phyloP scores from a whole-genome alignment of 495 filamentous ascomycete genomes.

The Penicillium pancosmium region DNA sequence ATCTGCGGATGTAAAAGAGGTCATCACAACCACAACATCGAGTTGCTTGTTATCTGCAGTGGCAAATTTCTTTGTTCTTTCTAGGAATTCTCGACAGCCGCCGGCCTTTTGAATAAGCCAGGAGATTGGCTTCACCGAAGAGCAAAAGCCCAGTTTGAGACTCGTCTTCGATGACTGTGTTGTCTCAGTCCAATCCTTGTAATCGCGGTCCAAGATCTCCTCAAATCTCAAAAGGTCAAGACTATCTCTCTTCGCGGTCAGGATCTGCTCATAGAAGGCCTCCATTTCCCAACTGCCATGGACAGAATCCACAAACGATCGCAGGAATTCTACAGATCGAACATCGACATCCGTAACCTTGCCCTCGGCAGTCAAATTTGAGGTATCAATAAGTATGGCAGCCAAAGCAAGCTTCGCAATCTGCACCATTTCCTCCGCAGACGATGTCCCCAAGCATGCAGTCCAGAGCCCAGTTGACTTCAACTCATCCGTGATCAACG shows the following conservation, averaged over 20 bases:
- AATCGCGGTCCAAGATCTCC: conserved; percentile 87
- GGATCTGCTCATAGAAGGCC: conserved; percentile 64
- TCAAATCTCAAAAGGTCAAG: conserved; percentile 65
- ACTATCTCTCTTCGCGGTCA: conserved; percentile 67
- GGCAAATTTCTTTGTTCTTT: conserved; percentile 57
- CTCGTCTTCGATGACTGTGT: conserved; percentile 23
- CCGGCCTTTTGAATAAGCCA: conserved; percentile 63
- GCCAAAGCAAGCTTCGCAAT: conserved; percentile 77
- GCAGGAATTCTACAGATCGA: conserved; percentile 65
- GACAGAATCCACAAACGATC: conserved; percentile 48
- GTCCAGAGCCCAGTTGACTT: conserved; percentile 54
- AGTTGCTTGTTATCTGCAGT: conserved; percentile 50
- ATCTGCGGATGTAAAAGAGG: conserved; percentile 55
- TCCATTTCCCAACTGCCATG: conserved; percentile 45
- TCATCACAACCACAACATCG: conserved; percentile 77
- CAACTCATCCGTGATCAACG: conserved; percentile 69
- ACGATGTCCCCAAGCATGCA: conserved; percentile 9
- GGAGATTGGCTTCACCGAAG: conserved; percentile 66
- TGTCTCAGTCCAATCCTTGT: conserved; percentile 81
- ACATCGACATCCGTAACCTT: conserved; percentile 77
- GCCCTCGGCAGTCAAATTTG: conserved; percentile 65
- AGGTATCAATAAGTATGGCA: conserved; percentile 83
- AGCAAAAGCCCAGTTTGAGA: conserved; percentile 71
- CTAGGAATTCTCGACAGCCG: conserved; percentile 43
- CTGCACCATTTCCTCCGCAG: conserved; percentile 47